A percentile compares a stretch with the other conserved stretches of the same genome.
phyloP scores from a whole-genome alignment of 768 basidiomycete genomes.

The Lactarius tabidus region DNA sequence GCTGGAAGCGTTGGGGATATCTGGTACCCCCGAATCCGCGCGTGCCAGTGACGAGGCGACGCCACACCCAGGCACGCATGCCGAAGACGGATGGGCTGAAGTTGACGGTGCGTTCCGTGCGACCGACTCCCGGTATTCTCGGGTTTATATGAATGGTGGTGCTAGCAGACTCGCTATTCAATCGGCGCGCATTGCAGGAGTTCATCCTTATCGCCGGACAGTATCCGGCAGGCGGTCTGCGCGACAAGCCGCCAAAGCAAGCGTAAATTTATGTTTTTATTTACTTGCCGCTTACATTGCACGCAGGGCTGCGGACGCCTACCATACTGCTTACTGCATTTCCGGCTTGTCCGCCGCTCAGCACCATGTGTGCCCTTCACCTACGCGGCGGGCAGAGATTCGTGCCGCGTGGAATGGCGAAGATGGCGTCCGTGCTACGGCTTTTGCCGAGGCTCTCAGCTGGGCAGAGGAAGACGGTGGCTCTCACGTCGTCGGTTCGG shows the following conservation, averaged over 20 bases:
- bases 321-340: constrained; percentile 92
- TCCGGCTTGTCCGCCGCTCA: constrained; percentile 88
- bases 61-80: constrained; percentile 17
- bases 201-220: constrained; percentile 87
- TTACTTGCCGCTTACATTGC: not conserved
- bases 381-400: constrained; percentile 35
- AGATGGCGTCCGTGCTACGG: constrained; percentile 37
- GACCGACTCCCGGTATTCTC: too few relatives aligned
- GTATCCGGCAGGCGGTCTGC: constrained; percentile 76
- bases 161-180: constrained; percentile 44
- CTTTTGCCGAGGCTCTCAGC: constrained; percentile 53
- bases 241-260: constrained; percentile 95
- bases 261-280: constrained; percentile 25
- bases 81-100: constrained; percentile 61
- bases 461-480: constrained; percentile 69
- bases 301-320: constrained; percentile 81
- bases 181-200: constrained; percentile 73
- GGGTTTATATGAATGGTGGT: not conserved
- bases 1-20: constrained; percentile 55
- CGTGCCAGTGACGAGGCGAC: constrained; percentile 42
- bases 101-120: constrained; percentile 50
- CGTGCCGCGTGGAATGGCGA: constrained; percentile 38
- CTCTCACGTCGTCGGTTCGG: constrained; percentile 52
- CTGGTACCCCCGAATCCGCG: constrained; percentile 28
- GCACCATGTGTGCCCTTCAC: constrained; percentile 60